Conservation (phyloP, 2,329 filamentous ascomycete genomes). For the Verticillium tricorpus region DNA sequence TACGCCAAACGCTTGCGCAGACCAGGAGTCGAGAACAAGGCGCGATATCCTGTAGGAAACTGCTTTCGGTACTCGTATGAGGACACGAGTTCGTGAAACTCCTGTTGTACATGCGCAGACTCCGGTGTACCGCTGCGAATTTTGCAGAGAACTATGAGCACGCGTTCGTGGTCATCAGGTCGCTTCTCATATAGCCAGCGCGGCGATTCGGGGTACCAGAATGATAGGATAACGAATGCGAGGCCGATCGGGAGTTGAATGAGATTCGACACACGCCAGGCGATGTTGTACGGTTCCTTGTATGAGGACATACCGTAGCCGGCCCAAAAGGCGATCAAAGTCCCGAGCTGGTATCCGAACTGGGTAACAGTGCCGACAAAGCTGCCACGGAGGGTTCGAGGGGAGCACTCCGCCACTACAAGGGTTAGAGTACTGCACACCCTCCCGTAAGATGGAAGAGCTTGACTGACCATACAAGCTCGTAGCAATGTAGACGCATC, state of each 20-base stretch:
- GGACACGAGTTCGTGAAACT: slow-evolving; percentile 32
- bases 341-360: slow-evolving; percentile 38
- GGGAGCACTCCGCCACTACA: slow-evolving; percentile 31
- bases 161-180: slow-evolving; percentile 24
- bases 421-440: no score
- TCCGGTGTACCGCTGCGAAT: slow-evolving; percentile 23
- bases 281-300: slow-evolving; percentile 33
- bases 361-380: slow-evolving; percentile 35
- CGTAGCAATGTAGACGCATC: no score
- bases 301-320: slow-evolving; percentile 39
- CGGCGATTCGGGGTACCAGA: slow-evolving; percentile 32
- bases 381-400: slow-evolving; percentile 30
- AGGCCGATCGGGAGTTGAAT: slow-evolving; percentile 36
- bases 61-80: slow-evolving; percentile 26
- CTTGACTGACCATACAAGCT: not conserved
- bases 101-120: slow-evolving; percentile 23
- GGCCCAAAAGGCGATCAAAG: slow-evolving; percentile 37
- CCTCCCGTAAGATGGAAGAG: no score
- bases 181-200: slow-evolving; percentile 29
- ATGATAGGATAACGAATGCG: slow-evolving; percentile 27
- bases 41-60: slow-evolving; percentile 25
- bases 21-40: slow-evolving; percentile 22
- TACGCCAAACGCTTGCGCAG: slow-evolving; percentile 31
- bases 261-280: slow-evolving; percentile 35
- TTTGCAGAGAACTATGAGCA: slow-evolving; percentile 23